Evolutionary conservation across 192 early-diverging fungal genomes (phyloP), one percentile per base, ranked within the genome.

Genomic region (Coemansia sp.): DNA sequence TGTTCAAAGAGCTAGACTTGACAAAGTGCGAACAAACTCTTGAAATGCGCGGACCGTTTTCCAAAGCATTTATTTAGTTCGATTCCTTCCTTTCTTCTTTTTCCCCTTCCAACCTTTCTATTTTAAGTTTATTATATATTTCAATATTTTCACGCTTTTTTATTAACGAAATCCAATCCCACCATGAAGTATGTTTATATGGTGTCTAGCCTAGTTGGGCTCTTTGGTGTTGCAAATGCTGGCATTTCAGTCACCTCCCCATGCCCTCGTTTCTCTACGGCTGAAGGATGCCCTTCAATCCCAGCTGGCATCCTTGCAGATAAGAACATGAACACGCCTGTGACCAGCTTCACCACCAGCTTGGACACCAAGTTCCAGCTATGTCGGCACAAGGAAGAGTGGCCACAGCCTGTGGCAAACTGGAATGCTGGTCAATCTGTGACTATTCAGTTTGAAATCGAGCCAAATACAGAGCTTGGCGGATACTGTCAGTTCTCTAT

Each of bases 401-500:
- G 36, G 86, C 77, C 12, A 81, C 81, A 43, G 67, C 77, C 21
- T 79, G 87, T 71, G 85, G 68, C 52, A 85, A 88, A 60, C 84
- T 85, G 84, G 80, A 83, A 23, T 87, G 88, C 69, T 35, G 57
- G 57, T 14, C 43, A 75, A 5, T 39, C 75, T 5, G 66, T 89
- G 38, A 33, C 55, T 0, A 79, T 89, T 18, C 60, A 81, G 10
- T 87, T 89, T 62, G 51, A 57, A 16, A 30, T 58, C 0, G 72
- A 77, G 21, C 65, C 72, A 11, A 81, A 81, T 9, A 76, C 83
- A 4, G 88, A 86, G 56, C 83, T 75, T 26, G 89, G 89, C 35
- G 90, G 90, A 23, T 81, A 88, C 57, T 89, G 89, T 52, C 87
- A 92, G 76, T 89, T 92, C 68, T 77, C 88, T 5, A 62, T 92